phyloP scores from a whole-genome alignment of 176 grass and related monocot species.

The Carex parvula region DNA sequence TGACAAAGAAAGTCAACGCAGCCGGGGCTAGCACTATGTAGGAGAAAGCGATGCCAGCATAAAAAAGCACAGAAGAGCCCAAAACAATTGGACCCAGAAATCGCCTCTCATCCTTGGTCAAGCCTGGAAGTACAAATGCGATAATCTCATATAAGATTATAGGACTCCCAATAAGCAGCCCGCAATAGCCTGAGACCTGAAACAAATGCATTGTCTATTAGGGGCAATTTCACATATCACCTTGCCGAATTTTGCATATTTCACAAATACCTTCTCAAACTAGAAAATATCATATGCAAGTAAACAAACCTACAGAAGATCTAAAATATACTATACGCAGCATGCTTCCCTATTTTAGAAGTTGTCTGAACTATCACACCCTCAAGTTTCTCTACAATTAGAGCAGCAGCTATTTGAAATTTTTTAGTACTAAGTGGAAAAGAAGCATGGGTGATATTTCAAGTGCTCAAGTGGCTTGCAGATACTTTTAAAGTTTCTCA shows the following conservation, averaged over 20 bases:
- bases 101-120: conserved; percentile 80
- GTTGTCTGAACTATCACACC: neutral
- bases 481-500: neutral
- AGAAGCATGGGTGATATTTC: neutral
- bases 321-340: neutral
- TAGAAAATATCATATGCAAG: neutral
- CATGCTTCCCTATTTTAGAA: neutral
- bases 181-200: conserved; percentile 96
- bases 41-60: conserved; percentile 88
- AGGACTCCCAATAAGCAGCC: conserved; percentile 89
- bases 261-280: neutral
- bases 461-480: neutral
- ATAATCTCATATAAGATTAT: conserved; percentile 95
- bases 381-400: neutral
- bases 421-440: neutral
- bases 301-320: neutral
- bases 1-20: conserved; percentile 94
- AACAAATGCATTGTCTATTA: conserved; percentile 13
- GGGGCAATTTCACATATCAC: neutral
- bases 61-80: conserved; percentile 91
- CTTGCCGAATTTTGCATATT: neutral
- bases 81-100: conserved; percentile 94
- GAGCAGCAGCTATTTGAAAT: neutral
- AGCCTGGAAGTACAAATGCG: conserved; percentile 85
- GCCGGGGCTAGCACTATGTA: conserved; percentile 80